Evolutionary conservation across 371 early-diverging fungal species (phyloP).

Genomic region (Mucor mucedo): DNA sequence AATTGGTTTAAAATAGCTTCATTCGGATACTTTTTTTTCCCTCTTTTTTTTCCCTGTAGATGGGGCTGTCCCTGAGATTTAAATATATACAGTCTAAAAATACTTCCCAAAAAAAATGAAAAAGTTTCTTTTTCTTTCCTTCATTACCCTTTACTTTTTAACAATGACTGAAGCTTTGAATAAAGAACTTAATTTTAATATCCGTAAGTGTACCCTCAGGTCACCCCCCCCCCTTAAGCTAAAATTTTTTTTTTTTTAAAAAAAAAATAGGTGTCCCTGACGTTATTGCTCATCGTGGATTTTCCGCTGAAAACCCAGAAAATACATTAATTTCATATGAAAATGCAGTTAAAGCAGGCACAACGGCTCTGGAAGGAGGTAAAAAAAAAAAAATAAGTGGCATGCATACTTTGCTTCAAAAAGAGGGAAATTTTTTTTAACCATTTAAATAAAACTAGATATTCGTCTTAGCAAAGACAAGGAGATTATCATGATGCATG

Average conservation of each 20-base stretch:
- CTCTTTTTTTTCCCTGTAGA: too few relatives aligned
- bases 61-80: too few relatives aligned
- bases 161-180: neutral
- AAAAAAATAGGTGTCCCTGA: constrained; percentile 33
- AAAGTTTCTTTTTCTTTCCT: neutral
- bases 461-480: constrained; percentile 66
- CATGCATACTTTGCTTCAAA: neutral
- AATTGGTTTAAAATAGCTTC: too few relatives aligned
- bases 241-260: too few relatives aligned
- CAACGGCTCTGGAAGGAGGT: constrained; percentile 69
- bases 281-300: constrained; percentile 61
- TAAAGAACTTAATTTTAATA: neutral
- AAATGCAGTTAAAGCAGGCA: constrained; percentile 61
- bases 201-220: neutral
- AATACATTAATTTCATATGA: constrained; percentile 65
- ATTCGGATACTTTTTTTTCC: too few relatives aligned
- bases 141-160: neutral
- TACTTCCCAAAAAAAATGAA: neutral
- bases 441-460: constrained; percentile 39
- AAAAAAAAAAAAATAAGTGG: constrained; percentile 7
- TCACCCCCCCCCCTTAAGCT: too few relatives aligned
- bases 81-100: neutral
- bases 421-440: too few relatives aligned
- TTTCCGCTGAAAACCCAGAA: constrained; percentile 65
- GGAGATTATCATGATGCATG: constrained; percentile 71